A percentile compares a stretch with the other conserved stretches of the same genome.
Evolutionary conservation across 352 stramenopile species (phyloP).

Genomic region (Thalassiosira livingstoniorum): DNA sequence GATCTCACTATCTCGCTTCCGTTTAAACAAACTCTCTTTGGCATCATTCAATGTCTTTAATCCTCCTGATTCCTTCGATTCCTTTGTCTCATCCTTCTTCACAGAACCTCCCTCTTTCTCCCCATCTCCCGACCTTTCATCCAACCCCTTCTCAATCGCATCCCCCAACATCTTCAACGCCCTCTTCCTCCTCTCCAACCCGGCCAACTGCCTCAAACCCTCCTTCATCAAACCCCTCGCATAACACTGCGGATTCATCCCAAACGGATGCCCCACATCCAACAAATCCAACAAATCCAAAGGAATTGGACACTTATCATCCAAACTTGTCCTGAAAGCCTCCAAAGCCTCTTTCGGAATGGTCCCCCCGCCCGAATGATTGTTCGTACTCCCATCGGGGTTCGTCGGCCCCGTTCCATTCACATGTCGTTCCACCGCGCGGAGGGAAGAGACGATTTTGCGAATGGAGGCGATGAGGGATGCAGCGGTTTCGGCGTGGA

Average conservation of each 20-base stretch:
- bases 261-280: conserved; percentile 64
- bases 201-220: conserved; percentile 71
- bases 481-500: conserved; percentile 72
- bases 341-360: conserved; percentile 40
- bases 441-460: conserved; percentile 54
- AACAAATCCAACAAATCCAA: conserved; percentile 83
- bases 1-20: conserved; percentile 10
- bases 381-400: background rate
- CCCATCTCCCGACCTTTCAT: background rate
- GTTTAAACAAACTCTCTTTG: background rate
- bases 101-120: background rate
- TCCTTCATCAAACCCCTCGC: conserved; percentile 73
- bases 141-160: conserved; percentile 66
- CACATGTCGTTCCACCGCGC: conserved; percentile 71
- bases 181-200: conserved; percentile 75
- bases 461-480: conserved; percentile 71
- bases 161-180: conserved; percentile 70
- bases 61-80: background rate
- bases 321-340: conserved; percentile 59
- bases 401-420: conserved; percentile 53
- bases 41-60: background rate
- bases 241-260: conserved; percentile 83
- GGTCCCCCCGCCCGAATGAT: background rate
- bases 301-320: conserved; percentile 70
- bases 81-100: background rate